A percentile compares a stretch with the other conserved stretches of the same genome.
phyloP scores from a whole-genome alignment of 305 asterid genomes.

The Solanum hybrid region DNA sequence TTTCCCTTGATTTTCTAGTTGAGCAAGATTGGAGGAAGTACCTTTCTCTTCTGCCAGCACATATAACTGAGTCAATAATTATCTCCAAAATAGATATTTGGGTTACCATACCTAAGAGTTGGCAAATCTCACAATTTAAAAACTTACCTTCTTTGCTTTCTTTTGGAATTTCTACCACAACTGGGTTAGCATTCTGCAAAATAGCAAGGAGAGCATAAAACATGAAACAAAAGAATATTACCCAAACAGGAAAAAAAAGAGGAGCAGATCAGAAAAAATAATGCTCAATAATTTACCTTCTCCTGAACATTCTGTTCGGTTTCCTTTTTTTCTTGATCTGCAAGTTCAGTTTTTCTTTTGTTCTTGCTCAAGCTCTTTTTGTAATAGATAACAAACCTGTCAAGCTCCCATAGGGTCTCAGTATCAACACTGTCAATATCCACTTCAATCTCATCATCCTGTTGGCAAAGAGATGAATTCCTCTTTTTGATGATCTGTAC shows the following conservation, averaged over 20 bases:
- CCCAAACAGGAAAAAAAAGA: background rate
- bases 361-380: slow-evolving; percentile 58
- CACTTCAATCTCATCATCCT: slow-evolving; percentile 66
- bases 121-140: background rate
- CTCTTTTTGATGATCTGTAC: slow-evolving; percentile 65
- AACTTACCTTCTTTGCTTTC: slow-evolving; percentile 36
- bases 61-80: slow-evolving; percentile 9
- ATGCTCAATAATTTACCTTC: slow-evolving; percentile 27
- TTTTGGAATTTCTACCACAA: slow-evolving; percentile 28
- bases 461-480: slow-evolving; percentile 46
- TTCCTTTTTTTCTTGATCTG: slow-evolving; percentile 17
- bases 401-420: slow-evolving; percentile 77
- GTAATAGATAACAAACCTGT: slow-evolving; percentile 58
- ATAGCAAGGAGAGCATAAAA: background rate
- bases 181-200: slow-evolving; percentile 28
- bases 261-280: background rate
- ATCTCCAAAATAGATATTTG: background rate
- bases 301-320: slow-evolving; percentile 29
- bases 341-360: slow-evolving; percentile 43
- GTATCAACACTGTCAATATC: slow-evolving; percentile 60
- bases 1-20: slow-evolving; percentile 26
- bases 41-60: slow-evolving; percentile 30
- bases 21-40: slow-evolving; percentile 25
- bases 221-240: background rate
- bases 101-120: background rate